Evolutionary conservation across 2,329 filamentous ascomycete species (phyloP).

Genomic region (Celoporthe dispersa): DNA sequence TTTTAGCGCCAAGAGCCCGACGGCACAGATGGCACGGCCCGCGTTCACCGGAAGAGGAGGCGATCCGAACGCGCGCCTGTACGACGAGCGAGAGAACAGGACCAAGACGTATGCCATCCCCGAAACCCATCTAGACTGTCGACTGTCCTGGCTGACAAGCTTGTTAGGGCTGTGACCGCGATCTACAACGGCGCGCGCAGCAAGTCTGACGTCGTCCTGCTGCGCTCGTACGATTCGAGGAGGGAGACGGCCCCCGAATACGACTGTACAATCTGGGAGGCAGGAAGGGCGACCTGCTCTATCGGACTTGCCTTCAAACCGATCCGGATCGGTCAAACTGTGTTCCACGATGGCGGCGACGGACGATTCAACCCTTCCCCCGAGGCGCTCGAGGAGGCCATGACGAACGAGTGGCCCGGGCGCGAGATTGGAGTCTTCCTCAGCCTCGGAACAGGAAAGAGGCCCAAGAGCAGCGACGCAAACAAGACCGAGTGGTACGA

Average conservation of each 20-base stretch:
- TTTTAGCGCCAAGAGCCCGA: conserved; percentile 71
- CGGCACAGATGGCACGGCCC: conserved; percentile 59
- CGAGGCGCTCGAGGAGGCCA: conserved; percentile 84
- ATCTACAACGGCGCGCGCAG: conserved; percentile 82
- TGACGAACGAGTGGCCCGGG: conserved; percentile 92
- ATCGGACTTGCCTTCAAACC: conserved; percentile 95
- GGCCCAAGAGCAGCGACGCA: conserved; percentile 67
- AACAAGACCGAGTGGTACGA: conserved; percentile 89
- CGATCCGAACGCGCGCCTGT: conserved; percentile 84
- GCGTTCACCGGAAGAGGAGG: conserved; percentile 66
- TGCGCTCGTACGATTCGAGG: conserved; percentile 94
- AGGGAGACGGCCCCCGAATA: conserved; percentile 90
- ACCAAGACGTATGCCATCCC: conserved; percentile 78
- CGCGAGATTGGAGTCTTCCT: conserved; percentile 90
- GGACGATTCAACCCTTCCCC: conserved; percentile 93
- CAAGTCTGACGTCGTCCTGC: conserved; percentile 69
- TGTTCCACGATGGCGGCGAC: conserved; percentile 90
- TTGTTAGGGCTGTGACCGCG: conserved; percentile 82
- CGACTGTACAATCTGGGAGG: conserved; percentile 96
- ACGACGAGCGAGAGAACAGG: conserved; percentile 82
- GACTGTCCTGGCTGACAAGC: conserved; percentile 18
- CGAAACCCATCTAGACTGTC: neutral
- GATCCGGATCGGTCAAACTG: conserved; percentile 88
- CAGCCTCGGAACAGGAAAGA: conserved; percentile 91
- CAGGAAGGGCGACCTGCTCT: conserved; percentile 89